Percentiles rank a stretch among this genome's conserved stretches.
phyloP scores from a whole-genome alignment of 257 asterid species.

The Galeopsis tetrahit region DNA sequence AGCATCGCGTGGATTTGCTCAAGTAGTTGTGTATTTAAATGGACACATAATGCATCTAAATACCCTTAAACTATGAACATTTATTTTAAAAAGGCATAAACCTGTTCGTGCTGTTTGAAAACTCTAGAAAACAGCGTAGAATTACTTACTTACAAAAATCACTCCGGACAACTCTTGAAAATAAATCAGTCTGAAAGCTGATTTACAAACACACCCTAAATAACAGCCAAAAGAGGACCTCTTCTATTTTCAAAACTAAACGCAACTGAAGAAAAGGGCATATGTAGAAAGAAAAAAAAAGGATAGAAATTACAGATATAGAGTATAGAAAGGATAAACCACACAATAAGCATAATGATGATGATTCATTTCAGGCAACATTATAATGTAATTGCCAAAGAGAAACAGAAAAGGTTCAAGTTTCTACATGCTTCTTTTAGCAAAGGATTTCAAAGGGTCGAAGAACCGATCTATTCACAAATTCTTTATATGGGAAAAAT shows the following conservation, averaged over 20 bases:
- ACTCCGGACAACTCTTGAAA: too few relatives aligned
- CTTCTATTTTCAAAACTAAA: not conserved
- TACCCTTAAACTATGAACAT: too few relatives aligned
- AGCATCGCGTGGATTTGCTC: too few relatives aligned
- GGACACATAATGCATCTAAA: too few relatives aligned
- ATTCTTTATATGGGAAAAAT: constrained; percentile 37
- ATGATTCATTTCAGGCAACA: constrained; percentile 22
- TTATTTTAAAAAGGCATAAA: too few relatives aligned
- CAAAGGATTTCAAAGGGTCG: constrained; percentile 19
- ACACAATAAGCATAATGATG: not conserved
- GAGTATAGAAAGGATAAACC: not conserved
- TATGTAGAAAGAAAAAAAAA: not conserved
- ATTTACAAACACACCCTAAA: too few relatives aligned
- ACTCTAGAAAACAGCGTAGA: too few relatives aligned
- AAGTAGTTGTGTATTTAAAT: too few relatives aligned
- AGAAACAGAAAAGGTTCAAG: constrained; percentile 10
- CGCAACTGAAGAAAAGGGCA: not conserved
- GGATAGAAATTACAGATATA: not conserved
- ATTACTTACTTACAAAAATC: too few relatives aligned
- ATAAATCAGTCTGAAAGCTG: too few relatives aligned
- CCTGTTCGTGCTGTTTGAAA: too few relatives aligned
- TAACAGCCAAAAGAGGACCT: not conserved
- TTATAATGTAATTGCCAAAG: not conserved
- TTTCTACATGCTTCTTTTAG: constrained; percentile 14
- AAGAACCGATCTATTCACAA: constrained; percentile 45